These are phyloP conservation scores for Cucurbita maxima DNA, from an alignment of 306 rosid genomes.

Conservation along the genomic window DNA sequence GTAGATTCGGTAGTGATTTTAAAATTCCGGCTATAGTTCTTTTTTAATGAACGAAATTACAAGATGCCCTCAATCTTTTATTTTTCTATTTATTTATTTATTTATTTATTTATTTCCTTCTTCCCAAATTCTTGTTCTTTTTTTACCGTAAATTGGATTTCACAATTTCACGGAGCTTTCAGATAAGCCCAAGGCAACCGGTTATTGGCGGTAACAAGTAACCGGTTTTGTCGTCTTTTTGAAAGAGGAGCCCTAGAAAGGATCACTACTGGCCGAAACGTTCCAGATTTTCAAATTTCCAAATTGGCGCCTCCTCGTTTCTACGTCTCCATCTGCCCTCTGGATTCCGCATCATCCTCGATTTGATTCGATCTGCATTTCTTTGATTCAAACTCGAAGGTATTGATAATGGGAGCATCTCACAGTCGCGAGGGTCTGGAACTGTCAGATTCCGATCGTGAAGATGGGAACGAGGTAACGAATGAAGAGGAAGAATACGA, in stretches of 20 bases:
- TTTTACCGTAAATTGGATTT: no score
- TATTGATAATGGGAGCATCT: slow-evolving; percentile 43
- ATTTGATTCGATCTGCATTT: background rate
- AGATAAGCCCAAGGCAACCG: background rate
- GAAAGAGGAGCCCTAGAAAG: slow-evolving; percentile 3
- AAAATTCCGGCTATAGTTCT: no score
- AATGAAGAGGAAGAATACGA: slow-evolving; percentile 25
- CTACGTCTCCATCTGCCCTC: background rate
- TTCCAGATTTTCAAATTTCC: slow-evolving; percentile 41
- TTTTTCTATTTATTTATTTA: no score
- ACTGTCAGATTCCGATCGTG: slow-evolving; percentile 37
- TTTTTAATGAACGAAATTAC: no score
- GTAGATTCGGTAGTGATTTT: no score
- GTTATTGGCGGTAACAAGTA: slow-evolving; percentile 3
- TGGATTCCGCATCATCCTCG: background rate
- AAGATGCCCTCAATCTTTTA: no score
- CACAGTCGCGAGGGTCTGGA: slow-evolving; percentile 61
- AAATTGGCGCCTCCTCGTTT: slow-evolving; percentile 30
- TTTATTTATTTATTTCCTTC: no score
- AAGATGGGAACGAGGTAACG: slow-evolving; percentile 13
- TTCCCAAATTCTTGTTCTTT: no score
- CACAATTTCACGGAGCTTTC: no score
- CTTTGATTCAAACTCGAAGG: background rate
- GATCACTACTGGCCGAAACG: background rate
- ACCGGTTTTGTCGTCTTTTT: background rate